These are phyloP conservation scores for Flaveria sonorensis DNA, from an alignment of 129 eudicot species.

Conservation along the genomic window DNA sequence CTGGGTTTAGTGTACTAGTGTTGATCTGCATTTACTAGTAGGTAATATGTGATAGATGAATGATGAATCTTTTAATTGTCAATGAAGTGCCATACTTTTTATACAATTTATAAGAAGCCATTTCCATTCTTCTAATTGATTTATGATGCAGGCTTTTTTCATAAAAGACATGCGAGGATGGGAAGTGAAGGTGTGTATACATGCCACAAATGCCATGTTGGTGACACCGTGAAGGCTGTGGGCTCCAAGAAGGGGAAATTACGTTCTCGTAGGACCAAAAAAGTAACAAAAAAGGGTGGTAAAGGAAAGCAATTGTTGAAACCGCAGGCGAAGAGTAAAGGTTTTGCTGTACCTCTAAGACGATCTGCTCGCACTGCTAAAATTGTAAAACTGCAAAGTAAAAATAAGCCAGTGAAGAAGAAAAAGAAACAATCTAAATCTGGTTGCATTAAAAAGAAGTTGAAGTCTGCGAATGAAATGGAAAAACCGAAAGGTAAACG, in stretches of 20 bases:
- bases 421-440: conserved; percentile 27
- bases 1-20: too few relatives aligned
- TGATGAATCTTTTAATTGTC: neutral
- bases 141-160: conserved; percentile 62
- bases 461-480: conserved; percentile 26
- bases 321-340: conserved; percentile 32
- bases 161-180: conserved; percentile 74
- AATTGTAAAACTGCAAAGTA: conserved; percentile 34
- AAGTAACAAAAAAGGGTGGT: conserved; percentile 29
- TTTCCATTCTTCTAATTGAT: neutral
- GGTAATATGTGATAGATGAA: neutral
- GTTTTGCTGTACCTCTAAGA: conserved; percentile 60
- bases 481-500: conserved; percentile 40
- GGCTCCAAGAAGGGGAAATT: conserved; percentile 39
- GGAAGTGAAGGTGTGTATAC: conserved; percentile 60
- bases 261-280: conserved; percentile 38
- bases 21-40: neutral
- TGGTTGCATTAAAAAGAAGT: conserved; percentile 30
- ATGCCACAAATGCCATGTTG: conserved; percentile 70
- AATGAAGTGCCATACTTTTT: neutral
- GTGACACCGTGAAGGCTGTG: conserved; percentile 27
- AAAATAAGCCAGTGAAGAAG: conserved; percentile 31
- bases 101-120: neutral
- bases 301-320: conserved; percentile 40
- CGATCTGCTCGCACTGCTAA: conserved; percentile 75